Evolutionary conservation across 129 eudicot species (phyloP).

Genomic region (Flaveria trinervia): DNA sequence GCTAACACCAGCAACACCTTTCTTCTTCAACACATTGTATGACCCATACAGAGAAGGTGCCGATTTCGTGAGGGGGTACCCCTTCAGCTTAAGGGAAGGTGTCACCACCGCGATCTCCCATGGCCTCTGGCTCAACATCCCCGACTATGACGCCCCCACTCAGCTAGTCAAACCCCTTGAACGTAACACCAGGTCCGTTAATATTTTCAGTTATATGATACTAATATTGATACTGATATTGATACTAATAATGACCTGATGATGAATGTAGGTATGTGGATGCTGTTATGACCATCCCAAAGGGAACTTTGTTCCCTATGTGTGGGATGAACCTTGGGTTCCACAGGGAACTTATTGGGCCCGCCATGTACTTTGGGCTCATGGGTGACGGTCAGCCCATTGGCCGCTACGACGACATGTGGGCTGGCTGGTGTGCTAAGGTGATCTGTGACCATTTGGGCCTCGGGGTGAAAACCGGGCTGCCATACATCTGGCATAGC

Average conservation of each 20-base stretch:
- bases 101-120: conserved; percentile 81
- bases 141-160: conserved; percentile 76
- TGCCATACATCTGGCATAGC: conserved; percentile 68
- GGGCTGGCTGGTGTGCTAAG: conserved; percentile 87
- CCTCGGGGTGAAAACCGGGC: conserved; percentile 72
- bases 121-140: conserved; percentile 87
- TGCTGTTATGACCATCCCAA: conserved; percentile 72
- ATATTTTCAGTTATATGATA: no score
- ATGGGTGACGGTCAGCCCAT: conserved; percentile 88
- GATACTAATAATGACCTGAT: background rate
- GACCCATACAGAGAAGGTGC: conserved; percentile 81
- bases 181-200: conserved; percentile 57
- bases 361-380: conserved; percentile 83
- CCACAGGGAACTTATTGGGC: conserved; percentile 67
- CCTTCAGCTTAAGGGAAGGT: conserved; percentile 73
- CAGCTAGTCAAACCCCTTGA: conserved; percentile 78
- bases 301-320: conserved; percentile 78
- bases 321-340: conserved; percentile 83
- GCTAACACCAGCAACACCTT: conserved; percentile 66
- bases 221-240: background rate
- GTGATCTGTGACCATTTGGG: conserved; percentile 75
- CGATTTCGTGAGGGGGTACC: conserved; percentile 72
- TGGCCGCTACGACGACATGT: conserved; percentile 78
- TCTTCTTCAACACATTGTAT: conserved; percentile 76
- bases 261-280: conserved; percentile 59